Evolutionary conservation across 208 protist genomes (phyloP), one percentile per base, ranked within the genome.

Genomic region (Leishmania tarentolae): DNA sequence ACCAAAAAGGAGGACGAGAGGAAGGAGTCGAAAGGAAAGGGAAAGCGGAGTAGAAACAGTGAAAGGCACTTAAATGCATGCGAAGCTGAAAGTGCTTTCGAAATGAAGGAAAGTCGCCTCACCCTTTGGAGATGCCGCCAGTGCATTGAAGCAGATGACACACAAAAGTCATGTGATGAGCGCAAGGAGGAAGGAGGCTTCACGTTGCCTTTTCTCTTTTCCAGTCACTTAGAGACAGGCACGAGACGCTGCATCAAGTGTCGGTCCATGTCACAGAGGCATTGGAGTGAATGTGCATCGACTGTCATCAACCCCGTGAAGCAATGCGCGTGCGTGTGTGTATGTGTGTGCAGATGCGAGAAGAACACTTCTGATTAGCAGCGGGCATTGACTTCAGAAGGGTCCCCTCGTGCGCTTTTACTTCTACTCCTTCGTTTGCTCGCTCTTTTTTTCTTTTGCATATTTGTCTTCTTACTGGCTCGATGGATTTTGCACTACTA

Each of bases 341-440:
- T 42, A 37, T 47, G 65, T 50, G 28, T 35, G 31, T 72, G 44
- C 31, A 15, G 69, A 73, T 73, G 28, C 11, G 44, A 4, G 37
- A n/a, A 31, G 28, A 73, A 44, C 24, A 52, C 69, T 17, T 31
- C 24, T 37, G 24, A 40, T 31, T 6, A 53, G 24, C 24, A 73
- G 69, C 37, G 31, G 9, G 13, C 11, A 73, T 17, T 35, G 9
- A 44, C 69, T 37, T 11, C 44, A 73, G 9, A 11, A 1, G 28
- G 31, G 28, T 28, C 37, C 9, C 3, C 5, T 76, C 28, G 8
- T 63, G 9, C 57, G 73, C 13, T 78, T 40, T 61, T 83, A 11
- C 35, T 78, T 19, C 9, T 50, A 15, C 78, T 76, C 28, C 44
- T 44, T 85, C 56, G 35, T 46, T 71, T n/a, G 40, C 56, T 75